Evolutionary conservation across 2,329 filamentous ascomycete species (phyloP), one percentile per base, ranked within the genome.

Genomic region (Macroventuria anomochaeta): DNA sequence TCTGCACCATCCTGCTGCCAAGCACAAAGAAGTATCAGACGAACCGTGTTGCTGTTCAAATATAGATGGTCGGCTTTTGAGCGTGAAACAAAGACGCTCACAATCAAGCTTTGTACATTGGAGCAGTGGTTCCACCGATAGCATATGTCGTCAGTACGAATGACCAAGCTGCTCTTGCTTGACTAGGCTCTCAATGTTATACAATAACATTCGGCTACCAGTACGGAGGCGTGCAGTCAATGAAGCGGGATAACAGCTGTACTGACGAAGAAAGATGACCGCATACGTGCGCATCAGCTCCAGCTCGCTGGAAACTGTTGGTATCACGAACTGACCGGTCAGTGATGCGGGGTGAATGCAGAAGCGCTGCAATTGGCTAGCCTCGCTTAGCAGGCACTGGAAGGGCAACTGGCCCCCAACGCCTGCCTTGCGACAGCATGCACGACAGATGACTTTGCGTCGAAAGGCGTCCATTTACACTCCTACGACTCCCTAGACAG

Each of bases 21-120:
- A 71, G 65, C 38, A 71, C 68, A 2, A 66, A 65, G 58, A 72
- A 70, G 56, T 71, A 71, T 46, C 62, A 68, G 44, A 71, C 68
- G 0, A 72, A 70, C 29, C 64, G 66, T 29, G 64, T 72, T 15
- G 68, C 68, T 5, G 69, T 71, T 7, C 66, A 69, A 12, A 64
- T 71, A 18, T 67, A 44, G 44, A 18, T 10, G 5, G 7, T 20
- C 13, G 5, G 7, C 15, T 6, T 20, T 2, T 11, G 20, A 13
- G 4, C 13, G 3, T 2, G 6, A 25, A 7, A n/a, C 2, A 11
- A 47, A 25, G 26, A 33, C 26, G n/a, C 5, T n/a, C 18, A 10
- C 21, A 29, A 4, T 5, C 3, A 12, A 7, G 4, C 12, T 21
- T 5, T 7, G 12, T 39, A 6, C 5, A 28, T 25, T 12, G 23